Conservation (phyloP, 2,329 filamentous ascomycete genomes). For the Cryphonectria japonica region DNA sequence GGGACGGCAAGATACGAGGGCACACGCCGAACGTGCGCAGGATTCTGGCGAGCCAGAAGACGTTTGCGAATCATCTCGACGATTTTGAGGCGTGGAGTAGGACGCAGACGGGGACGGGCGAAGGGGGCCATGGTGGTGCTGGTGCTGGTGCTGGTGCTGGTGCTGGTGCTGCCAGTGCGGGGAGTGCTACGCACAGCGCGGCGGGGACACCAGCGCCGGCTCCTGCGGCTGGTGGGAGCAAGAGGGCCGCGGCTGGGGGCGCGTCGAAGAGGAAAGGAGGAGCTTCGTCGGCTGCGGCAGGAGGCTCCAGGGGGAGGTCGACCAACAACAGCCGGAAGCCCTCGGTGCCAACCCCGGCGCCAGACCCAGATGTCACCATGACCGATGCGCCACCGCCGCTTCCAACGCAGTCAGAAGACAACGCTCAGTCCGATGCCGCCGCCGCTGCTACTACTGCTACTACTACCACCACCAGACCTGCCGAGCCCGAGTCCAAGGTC, state of each 20-base stretch:
- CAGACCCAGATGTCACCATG: constrained; percentile 45
- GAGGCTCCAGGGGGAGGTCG: constrained; percentile 15
- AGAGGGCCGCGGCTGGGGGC: not conserved
- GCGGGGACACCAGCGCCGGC: constrained; percentile 29
- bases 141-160: not conserved
- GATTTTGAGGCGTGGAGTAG: constrained; percentile 66
- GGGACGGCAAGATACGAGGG: constrained; percentile 48
- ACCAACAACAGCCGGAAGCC: constrained; percentile 20
- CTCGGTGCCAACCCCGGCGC: constrained; percentile 14
- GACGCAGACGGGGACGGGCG: constrained; percentile 49
- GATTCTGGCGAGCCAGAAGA: constrained; percentile 80
- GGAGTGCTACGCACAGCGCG: constrained; percentile 35
- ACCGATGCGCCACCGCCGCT: constrained; percentile 38
- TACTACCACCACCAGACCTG: constrained; percentile 15
- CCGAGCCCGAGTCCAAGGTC: constrained; percentile 38
- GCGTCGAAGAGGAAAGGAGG: constrained; percentile 24
- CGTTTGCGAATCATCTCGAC: constrained; percentile 80
- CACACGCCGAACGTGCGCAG: constrained; percentile 72
- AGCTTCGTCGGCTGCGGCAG: constrained; percentile 13
- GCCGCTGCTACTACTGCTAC: constrained; percentile 32
- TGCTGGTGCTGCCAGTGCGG: constrained; percentile 33
- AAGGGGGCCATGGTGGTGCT: not conserved
- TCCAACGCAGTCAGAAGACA: constrained; percentile 29
- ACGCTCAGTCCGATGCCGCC: constrained; percentile 29
- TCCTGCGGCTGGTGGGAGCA: constrained; percentile 14